Conservation (phyloP, 2,329 filamentous ascomycete species). For the Beauveria pseudobassiana region DNA sequence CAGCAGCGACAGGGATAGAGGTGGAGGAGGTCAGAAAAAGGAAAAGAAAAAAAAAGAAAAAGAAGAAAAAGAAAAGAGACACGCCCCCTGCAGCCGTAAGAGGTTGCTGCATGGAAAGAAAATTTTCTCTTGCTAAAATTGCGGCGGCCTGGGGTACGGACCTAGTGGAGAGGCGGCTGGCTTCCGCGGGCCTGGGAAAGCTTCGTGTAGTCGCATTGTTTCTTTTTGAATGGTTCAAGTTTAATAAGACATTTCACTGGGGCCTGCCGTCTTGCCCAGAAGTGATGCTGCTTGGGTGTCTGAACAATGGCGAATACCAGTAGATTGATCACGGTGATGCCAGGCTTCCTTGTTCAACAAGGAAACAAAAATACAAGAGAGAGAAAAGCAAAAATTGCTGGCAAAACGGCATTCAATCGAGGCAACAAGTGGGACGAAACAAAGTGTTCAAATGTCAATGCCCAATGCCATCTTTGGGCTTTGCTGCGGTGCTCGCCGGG, state of each 20-base stretch:
- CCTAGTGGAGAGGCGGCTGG: conserved; percentile 3
- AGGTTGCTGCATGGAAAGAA: background rate
- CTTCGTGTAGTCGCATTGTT: conserved; percentile 2
- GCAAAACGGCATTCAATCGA: background rate
- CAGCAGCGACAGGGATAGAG: background rate
- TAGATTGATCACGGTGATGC: background rate
- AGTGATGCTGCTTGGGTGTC: background rate
- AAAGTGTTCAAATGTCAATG: background rate
- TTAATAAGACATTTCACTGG: conserved; percentile 4
- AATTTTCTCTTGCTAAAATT: conserved; percentile 21
- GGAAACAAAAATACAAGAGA: background rate
- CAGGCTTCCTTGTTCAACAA: too few species aligned
- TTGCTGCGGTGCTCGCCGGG: background rate
- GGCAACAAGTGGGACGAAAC: conserved; percentile 7
- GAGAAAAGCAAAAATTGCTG: background rate
- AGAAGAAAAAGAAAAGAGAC: background rate
- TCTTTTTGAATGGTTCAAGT: background rate
- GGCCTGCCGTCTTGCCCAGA: background rate
- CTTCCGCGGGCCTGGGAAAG: conserved; percentile 4
- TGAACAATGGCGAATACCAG: background rate
- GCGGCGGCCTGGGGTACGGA: conserved; percentile 5
- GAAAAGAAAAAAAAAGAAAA: background rate
- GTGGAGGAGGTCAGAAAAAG: background rate
- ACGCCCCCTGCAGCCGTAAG: background rate
- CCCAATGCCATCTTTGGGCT: background rate